Evolutionary conservation across 495 filamentous ascomycete species (phyloP), one percentile per base, ranked within the genome.

Genomic region (Talaromyces liani): DNA sequence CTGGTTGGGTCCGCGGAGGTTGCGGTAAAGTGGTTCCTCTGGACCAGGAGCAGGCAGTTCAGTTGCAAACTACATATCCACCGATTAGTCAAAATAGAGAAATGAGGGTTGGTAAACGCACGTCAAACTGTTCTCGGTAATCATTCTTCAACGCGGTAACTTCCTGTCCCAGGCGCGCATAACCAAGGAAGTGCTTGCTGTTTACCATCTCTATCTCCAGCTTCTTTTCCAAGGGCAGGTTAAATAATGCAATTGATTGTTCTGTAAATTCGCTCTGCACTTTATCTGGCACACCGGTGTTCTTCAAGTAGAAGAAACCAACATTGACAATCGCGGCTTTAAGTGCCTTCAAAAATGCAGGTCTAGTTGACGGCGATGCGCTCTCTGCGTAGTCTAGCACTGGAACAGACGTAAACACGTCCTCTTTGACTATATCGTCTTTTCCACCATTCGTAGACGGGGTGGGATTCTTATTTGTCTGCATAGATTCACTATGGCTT

Each of bases 171-270:
- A 84, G 74, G 56, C 72, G 73, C 9, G 76, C 80, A 64, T 84
- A 83, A 18, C 81, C 81, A n/a, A 83, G 72, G 60, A 83, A 84
- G 61, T 81, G 81, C 72, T 85, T 84, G 27, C 83, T 85, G 67
- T 94, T 92, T 66, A 93, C 91, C 92, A 97, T 96, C 74, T 96
- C 91, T 64, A 96, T 91, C 65, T 85, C 85, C 22, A 92, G 74
- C 77, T 93, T 93, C 76, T 96, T 92, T 65, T 93, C 87, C 58
- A 80, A 69, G 10, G 92, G 88, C 58, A 97, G 81, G 62, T 92
- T 84, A 70, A 97, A 98, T 68, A 98, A 91, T 5, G 75, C 81
- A 61, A 84, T 82, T 12, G 85, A 87, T 65, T 93, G 85, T 18
- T 79, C 63, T 54, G 89, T 86, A 16, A 97, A 89, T n/a, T 82